Conservation (phyloP, 768 basidiomycete species). For the Chalciporus pseudorubinellus region DNA sequence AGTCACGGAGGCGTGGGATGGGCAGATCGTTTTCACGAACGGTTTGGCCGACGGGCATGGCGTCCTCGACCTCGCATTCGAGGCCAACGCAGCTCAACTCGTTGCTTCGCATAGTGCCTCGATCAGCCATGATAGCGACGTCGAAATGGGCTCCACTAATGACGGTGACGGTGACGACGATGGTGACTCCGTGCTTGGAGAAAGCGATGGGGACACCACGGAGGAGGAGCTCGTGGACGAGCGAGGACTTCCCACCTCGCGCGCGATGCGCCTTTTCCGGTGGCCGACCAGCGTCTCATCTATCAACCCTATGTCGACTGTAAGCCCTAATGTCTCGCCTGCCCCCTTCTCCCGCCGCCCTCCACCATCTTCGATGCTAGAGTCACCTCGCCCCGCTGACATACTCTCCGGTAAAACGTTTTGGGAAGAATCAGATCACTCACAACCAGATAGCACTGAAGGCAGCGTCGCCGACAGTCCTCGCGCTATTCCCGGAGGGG, state of each 20-base stretch:
- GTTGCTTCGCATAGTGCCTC: constrained; percentile 48
- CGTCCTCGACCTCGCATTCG: constrained; percentile 68
- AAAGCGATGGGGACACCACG: constrained; percentile 71
- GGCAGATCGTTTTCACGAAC: constrained; percentile 72
- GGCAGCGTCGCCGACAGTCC: constrained; percentile 33
- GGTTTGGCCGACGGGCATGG: constrained; percentile 49
- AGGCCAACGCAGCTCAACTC: constrained; percentile 55
- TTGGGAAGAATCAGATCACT: constrained; percentile 45
- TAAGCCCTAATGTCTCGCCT: constrained; percentile 56
- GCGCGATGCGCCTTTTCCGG: constrained; percentile 69
- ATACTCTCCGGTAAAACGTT: constrained; percentile 63
- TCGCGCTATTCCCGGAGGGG: constrained; percentile 13
- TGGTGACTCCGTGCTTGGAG: constrained; percentile 47
- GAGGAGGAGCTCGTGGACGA: constrained; percentile 83
- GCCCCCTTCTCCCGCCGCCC: constrained; percentile 34
- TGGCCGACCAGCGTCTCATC: constrained; percentile 60
- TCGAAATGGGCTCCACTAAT: constrained; percentile 43
- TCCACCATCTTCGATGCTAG: constrained; percentile 26
- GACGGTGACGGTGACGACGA: constrained; percentile 36
- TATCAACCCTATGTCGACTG: constrained; percentile 74
- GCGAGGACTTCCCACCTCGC: constrained; percentile 69
- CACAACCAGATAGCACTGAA: constrained; percentile 35
- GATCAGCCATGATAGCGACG: constrained; percentile 51
- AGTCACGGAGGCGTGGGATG: constrained; percentile 71
- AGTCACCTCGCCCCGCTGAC: constrained; percentile 61